Conservation (phyloP, 768 basidiomycete species). For the Hydnomerulius pinastri region DNA sequence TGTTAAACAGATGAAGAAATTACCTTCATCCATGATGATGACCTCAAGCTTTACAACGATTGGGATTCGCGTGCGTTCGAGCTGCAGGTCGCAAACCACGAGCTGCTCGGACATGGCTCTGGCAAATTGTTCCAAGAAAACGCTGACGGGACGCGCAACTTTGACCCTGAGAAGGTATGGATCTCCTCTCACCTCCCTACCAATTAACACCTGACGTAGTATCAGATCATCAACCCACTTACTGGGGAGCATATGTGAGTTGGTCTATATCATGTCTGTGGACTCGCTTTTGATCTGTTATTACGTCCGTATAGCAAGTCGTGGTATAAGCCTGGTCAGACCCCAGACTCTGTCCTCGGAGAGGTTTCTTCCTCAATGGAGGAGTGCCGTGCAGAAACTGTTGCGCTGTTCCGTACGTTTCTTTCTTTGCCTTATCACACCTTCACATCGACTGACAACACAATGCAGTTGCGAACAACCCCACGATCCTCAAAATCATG, state of each 20-base stretch:
- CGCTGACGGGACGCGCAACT: constrained; percentile 77
- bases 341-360: constrained; percentile 77
- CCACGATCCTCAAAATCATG: constrained; percentile 79
- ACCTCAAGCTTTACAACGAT: constrained; percentile 68
- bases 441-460: neutral
- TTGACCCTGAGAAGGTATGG: constrained; percentile 72
- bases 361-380: constrained; percentile 91
- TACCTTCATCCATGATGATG: constrained; percentile 82
- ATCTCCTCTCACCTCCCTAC: too few species aligned
- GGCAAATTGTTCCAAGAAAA: constrained; percentile 83
- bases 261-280: neutral
- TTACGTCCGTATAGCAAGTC: constrained; percentile 48
- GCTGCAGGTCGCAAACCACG: constrained; percentile 89
- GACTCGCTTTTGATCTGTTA: neutral
- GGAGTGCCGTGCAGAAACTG: constrained; percentile 90
- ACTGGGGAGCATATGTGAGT: constrained; percentile 74
- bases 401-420: constrained; percentile 73
- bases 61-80: constrained; percentile 85
- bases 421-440: neutral
- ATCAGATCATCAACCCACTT: constrained; percentile 76
- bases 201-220: neutral
- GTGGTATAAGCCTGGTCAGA: constrained; percentile 91
- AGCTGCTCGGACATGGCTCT: constrained; percentile 82
- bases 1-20: constrained; percentile 62
- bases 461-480: constrained; percentile 65